These are phyloP conservation scores for Heritiera fomes DNA, from an alignment of 345 rosid genomes.

Conservation along the genomic window DNA sequence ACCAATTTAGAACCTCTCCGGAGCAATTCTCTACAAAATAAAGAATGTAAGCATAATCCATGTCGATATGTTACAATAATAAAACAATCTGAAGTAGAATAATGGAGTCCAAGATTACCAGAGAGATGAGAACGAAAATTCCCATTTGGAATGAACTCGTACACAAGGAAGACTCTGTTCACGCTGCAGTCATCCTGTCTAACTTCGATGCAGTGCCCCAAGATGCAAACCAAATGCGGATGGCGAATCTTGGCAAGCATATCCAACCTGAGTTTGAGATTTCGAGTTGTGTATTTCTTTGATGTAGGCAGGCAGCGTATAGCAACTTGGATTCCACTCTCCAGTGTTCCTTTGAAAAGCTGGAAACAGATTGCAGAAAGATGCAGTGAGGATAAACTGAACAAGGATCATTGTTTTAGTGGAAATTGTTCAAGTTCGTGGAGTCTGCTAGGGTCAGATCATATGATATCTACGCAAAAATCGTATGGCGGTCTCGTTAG, in stretches of 20 bases:
- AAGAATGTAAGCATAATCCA: neutral
- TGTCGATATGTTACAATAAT: neutral
- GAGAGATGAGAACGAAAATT: conserved; percentile 69
- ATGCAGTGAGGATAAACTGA: neutral
- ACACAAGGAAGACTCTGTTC: conserved; percentile 63
- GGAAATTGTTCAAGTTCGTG: no score
- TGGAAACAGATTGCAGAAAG: conserved; percentile 30
- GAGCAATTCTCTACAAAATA: conserved; percentile 46
- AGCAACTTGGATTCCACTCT: conserved; percentile 69
- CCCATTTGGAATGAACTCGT: conserved; percentile 71
- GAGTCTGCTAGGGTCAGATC: no score
- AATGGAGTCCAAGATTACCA: conserved; percentile 42
- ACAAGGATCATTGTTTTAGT: neutral
- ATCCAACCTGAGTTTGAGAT: conserved; percentile 68
- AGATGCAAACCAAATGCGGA: conserved; percentile 76
- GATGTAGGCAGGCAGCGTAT: conserved; percentile 57
- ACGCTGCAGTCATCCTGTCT: conserved; percentile 47
- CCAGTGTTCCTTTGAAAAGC: conserved; percentile 84
- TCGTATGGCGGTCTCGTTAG: no score
- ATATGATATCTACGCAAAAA: no score
- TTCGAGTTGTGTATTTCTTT: conserved; percentile 70
- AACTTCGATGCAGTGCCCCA: conserved; percentile 79
- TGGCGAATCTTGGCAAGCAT: conserved; percentile 84
- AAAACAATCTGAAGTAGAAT: neutral
- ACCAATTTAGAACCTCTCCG: conserved; percentile 82